phyloP scores from a whole-genome alignment of 306 rosid species.

The Crataegus laevigata region DNA sequence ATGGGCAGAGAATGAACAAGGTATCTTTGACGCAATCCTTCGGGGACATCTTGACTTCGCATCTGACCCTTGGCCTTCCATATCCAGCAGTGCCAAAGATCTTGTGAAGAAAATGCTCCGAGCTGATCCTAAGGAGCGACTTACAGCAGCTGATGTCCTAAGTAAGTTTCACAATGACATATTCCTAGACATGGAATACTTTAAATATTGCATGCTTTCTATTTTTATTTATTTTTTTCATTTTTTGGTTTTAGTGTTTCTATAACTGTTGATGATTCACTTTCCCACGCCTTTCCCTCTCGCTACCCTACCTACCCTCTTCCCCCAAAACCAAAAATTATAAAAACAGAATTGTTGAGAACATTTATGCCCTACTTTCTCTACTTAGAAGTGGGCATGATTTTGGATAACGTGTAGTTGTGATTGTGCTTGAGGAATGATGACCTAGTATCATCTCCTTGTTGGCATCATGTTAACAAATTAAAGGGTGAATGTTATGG shows the following conservation, averaged over 20 bases:
- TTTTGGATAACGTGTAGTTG: background rate
- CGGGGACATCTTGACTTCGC: constrained; percentile 80
- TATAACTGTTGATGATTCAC: background rate
- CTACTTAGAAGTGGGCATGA: background rate
- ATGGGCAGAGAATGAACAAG: constrained; percentile 78
- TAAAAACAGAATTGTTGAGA: background rate
- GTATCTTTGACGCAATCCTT: constrained; percentile 81
- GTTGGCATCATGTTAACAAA: constrained; percentile 1
- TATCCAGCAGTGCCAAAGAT: constrained; percentile 84
- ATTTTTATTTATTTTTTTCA: background rate
- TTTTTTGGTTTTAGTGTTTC: background rate
- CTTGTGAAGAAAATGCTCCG: constrained; percentile 78
- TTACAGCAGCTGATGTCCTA: constrained; percentile 68
- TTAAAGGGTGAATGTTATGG: background rate
- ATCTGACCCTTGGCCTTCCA: constrained; percentile 93
- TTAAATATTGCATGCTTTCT: background rate
- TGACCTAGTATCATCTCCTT: background rate
- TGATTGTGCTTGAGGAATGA: background rate
- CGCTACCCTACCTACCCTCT: background rate
- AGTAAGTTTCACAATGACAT: constrained; percentile 42
- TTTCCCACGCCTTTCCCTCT: background rate
- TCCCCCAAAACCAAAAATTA: background rate
- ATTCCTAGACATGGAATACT: background rate
- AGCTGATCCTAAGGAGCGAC: constrained; percentile 69
- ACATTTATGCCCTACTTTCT: background rate